A percentile compares a stretch with the other conserved stretches of the same genome.
Conservation (phyloP, 73 alveolate species). For the Urostyla sp. region DNA sequence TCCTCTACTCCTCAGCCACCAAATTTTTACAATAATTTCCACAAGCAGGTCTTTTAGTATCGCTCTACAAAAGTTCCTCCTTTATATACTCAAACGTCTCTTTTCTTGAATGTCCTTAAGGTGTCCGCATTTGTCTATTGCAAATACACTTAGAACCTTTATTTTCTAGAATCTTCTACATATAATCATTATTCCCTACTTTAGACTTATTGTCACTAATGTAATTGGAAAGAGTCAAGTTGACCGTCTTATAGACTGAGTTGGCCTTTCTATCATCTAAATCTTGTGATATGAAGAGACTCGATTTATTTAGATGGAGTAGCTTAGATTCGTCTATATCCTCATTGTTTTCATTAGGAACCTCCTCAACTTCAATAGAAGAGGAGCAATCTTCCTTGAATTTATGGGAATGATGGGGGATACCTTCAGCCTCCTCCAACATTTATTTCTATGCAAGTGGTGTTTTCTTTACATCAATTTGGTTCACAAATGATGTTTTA, state of each 20-base stretch:
- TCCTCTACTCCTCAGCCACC: conserved; percentile 10
- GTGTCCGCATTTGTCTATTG: neutral
- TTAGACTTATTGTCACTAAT: conserved; percentile 25
- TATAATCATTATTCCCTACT: neutral
- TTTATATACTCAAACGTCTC: neutral
- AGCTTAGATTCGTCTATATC: neutral
- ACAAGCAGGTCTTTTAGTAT: neutral
- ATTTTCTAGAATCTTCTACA: neutral
- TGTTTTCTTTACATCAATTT: conserved; percentile 8
- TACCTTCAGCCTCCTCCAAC: neutral
- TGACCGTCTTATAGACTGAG: conserved; percentile 35
- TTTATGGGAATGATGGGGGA: neutral
- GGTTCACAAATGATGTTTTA: neutral
- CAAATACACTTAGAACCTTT: conserved; percentile 49
- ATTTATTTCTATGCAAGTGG: neutral
- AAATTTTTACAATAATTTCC: conserved; percentile 44
- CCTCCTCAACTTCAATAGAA: neutral
- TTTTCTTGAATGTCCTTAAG: neutral
- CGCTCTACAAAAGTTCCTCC: neutral
- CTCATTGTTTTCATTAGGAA: neutral
- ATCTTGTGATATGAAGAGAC: neutral
- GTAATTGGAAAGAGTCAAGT: conserved; percentile 14
- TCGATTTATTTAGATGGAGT: neutral
- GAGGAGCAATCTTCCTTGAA: neutral
- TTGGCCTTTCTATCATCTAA: neutral